Evolutionary conservation across 768 basidiomycete species (phyloP).

Genomic region (Suillus placidus): DNA sequence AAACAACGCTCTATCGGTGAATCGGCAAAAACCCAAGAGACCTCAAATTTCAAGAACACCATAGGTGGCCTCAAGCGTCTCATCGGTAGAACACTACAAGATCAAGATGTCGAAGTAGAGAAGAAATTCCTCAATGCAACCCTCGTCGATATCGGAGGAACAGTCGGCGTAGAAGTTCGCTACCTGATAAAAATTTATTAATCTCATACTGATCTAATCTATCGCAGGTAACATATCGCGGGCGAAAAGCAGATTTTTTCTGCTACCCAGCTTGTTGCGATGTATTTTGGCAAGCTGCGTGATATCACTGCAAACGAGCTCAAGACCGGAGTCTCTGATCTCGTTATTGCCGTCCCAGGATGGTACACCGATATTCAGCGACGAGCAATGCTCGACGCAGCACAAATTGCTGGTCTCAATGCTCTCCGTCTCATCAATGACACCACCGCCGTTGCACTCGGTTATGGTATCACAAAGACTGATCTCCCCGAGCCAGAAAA

Average conservation of each 20-base stretch:
- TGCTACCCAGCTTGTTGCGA: slow-evolving; percentile 88
- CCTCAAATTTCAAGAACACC: slow-evolving; percentile 97
- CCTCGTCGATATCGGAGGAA: slow-evolving; percentile 82
- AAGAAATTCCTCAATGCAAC: slow-evolving; percentile 89
- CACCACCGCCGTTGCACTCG: slow-evolving; percentile 92
- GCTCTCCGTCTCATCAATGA: slow-evolving; percentile 96
- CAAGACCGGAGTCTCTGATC: slow-evolving; percentile 83
- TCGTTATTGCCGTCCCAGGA: slow-evolving; percentile 94
- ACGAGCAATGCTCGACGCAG: slow-evolving; percentile 87
- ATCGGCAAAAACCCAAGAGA: slow-evolving; percentile 95
- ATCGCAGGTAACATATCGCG: slow-evolving; percentile 82
- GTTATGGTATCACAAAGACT: slow-evolving; percentile 98
- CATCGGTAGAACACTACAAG: slow-evolving; percentile 76
- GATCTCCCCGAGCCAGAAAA: slow-evolving; percentile 87
- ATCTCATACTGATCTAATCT: slow-evolving; percentile 15
- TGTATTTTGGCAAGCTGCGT: slow-evolving; percentile 88
- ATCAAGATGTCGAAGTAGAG: slow-evolving; percentile 85
- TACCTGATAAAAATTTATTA: slow-evolving; percentile 11
- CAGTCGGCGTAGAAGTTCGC: slow-evolving; percentile 80
- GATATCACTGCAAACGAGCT: slow-evolving; percentile 87
- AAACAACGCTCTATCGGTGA: slow-evolving; percentile 94
- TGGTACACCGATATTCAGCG: slow-evolving; percentile 97
- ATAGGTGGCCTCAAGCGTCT: slow-evolving; percentile 91
- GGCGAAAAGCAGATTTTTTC: slow-evolving; percentile 82
- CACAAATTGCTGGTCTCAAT: slow-evolving; percentile 86